These are phyloP conservation scores for Pseudophaeomoniella oleicola DNA, from an alignment of 2,329 filamentous ascomycete genomes.

Conservation along the genomic window DNA sequence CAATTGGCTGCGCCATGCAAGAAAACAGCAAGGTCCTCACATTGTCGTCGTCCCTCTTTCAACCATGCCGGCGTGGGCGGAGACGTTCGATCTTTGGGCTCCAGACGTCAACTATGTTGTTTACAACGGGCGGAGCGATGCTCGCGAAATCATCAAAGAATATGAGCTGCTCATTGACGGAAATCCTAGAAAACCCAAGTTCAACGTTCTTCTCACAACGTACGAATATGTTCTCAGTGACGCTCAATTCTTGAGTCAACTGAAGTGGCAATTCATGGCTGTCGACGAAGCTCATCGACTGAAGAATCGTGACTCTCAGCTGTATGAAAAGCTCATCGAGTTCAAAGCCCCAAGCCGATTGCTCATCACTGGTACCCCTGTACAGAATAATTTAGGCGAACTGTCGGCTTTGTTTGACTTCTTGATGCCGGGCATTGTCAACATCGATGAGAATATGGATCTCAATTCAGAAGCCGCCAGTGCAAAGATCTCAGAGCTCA, in stretches of 20 bases:
- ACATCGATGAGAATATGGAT: constrained; percentile 85
- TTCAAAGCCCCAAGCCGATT: constrained; percentile 82
- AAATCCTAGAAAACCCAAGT: constrained; percentile 79
- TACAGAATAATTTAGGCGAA: constrained; percentile 93
- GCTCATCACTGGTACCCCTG: constrained; percentile 90
- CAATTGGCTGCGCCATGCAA: constrained; percentile 86
- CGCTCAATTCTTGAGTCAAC: constrained; percentile 65
- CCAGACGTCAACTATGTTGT: constrained; percentile 95
- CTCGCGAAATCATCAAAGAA: constrained; percentile 75
- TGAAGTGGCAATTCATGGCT: constrained; percentile 95
- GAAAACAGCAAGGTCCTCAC: constrained; percentile 83
- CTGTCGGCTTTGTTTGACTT: constrained; percentile 89
- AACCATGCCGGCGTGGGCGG: constrained; percentile 94
- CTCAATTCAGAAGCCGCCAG: constrained; percentile 68
- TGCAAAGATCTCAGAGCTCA: constrained; percentile 73
- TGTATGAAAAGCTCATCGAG: constrained; percentile 71
- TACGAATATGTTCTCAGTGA: constrained; percentile 93
- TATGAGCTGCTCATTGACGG: constrained; percentile 78
- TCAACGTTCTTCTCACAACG: constrained; percentile 93
- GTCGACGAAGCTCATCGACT: constrained; percentile 94
- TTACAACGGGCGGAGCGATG: constrained; percentile 79
- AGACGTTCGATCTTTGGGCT: constrained; percentile 93
- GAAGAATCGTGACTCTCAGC: constrained; percentile 89
- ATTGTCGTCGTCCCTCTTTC: constrained; percentile 94
- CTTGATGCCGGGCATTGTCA: constrained; percentile 82